Evolutionary conservation across 2,329 filamentous ascomycete species (phyloP).

Genomic region (Cryoendolithus antarcticus): DNA sequence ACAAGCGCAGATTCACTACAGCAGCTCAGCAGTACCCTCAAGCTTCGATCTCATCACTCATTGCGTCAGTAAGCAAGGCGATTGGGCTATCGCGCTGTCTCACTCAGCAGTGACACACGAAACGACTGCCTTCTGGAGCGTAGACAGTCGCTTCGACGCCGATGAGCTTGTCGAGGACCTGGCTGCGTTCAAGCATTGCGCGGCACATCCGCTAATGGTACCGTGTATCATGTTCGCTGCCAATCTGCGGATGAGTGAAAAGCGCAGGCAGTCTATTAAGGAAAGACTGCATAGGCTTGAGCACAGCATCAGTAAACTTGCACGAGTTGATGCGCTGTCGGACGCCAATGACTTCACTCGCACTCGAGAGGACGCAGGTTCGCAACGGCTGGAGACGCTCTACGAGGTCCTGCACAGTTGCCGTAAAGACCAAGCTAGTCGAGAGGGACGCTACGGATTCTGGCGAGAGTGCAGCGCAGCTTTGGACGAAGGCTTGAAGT

Average conservation of each 20-base stretch:
- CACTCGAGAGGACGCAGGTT: neutral
- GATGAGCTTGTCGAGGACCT: constrained; percentile 6
- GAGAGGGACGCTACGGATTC: constrained; percentile 10
- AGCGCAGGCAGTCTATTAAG: constrained; percentile 8
- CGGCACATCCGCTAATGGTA: constrained; percentile 11
- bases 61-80: constrained; percentile 9
- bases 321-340: constrained; percentile 1
- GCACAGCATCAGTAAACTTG: constrained; percentile 3
- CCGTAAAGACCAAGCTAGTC: constrained; percentile 9
- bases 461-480: constrained; percentile 8
- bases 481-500: constrained; percentile 7
- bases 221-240: constrained; percentile 12
- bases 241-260: constrained; percentile 4
- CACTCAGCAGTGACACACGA: constrained; percentile 4
- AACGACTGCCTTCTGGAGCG: constrained; percentile 10
- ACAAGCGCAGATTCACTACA: constrained; percentile 1
- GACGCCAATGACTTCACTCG: neutral
- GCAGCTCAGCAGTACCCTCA: neutral
- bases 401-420: constrained; percentile 9
- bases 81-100: constrained; percentile 11
- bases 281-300: constrained; percentile 6
- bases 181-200: constrained; percentile 3
- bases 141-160: constrained; percentile 6
- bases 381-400: constrained; percentile 2
- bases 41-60: constrained; percentile 8